Evolutionary conservation across 345 rosid genomes (phyloP), one percentile per base, ranked within the genome.

Genomic region (Rhizophora mangle): DNA sequence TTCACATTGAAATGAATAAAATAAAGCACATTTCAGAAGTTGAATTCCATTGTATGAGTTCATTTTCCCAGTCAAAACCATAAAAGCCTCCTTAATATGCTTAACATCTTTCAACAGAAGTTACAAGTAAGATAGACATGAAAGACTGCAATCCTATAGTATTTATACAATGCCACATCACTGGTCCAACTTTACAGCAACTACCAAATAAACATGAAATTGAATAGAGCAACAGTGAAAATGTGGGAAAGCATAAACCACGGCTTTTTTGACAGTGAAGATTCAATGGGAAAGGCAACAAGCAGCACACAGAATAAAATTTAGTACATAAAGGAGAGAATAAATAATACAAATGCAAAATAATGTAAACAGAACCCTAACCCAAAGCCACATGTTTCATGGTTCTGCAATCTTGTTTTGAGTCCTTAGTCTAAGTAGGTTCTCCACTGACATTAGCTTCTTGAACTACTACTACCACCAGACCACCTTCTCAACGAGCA

Each of bases 401-500:
- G 4, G 60, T 13, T 37, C 34, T 13, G 74, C 57, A 56, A 18
- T 52, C 32, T 68, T 64, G 39, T 21, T 27, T 56, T 24, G 60
- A 30, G 51, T 54, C 70, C 30, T 65, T 36, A 29, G 19, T 67
- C 65, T 69, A 70, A 67, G 65, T 74, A 56, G 60, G 29, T 56
- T 56, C 13, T 56, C 60, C 24, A 56, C 31, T 4, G 31, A 34
- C 2, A 70, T 67, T 65, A 71, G 67, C 76, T 72, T 68, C 80
- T 75, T 51, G 87, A 80, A 64, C 82, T 74, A 72, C 75, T 67
- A 65, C 80, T 85, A 71, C 87, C 82, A 65, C 83, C 68, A 43
- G 78, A 80, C 78, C 91, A 83, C 75, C 86, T 84, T 70, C 96
- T 83, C 73, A 87, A 79, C 60, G 92, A 84, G 85, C 96, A 91